Conservation (phyloP, 768 basidiomycete species). For the Termitomyces sp. region DNA sequence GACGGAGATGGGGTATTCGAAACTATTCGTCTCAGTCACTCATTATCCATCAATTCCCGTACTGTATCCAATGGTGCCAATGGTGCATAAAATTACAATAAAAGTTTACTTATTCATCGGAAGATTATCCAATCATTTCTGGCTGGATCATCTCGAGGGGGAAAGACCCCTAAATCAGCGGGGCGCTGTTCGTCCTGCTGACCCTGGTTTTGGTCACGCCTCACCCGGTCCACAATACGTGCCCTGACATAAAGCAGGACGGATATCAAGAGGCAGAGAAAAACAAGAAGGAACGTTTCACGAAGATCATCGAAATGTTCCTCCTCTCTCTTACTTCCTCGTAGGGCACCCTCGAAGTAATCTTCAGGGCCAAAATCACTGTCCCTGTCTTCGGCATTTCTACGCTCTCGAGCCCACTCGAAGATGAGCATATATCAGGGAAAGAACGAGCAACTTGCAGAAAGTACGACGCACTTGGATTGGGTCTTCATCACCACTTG, state of each 20-base stretch:
- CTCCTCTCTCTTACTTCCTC: slow-evolving; percentile 55
- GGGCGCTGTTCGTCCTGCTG: slow-evolving; percentile 35
- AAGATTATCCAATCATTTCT: slow-evolving; percentile 63
- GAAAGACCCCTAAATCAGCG: slow-evolving; percentile 47
- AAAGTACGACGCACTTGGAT: slow-evolving; percentile 48
- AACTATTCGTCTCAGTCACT: neutral
- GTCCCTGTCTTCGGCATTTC: slow-evolving; percentile 69
- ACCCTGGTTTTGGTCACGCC: slow-evolving; percentile 51
- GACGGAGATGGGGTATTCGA: too few species aligned
- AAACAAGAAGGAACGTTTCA: slow-evolving; percentile 76
- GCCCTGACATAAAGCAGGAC: slow-evolving; percentile 75
- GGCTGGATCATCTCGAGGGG: slow-evolving; percentile 57
- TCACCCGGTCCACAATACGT: slow-evolving; percentile 66
- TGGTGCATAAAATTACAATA: slow-evolving; percentile 11
- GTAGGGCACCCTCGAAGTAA: slow-evolving; percentile 66
- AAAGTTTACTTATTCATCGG: slow-evolving; percentile 30
- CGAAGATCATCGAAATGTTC: slow-evolving; percentile 64
- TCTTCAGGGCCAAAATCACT: slow-evolving; percentile 78
- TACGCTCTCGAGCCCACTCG: slow-evolving; percentile 74
- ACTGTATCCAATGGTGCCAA: neutral
- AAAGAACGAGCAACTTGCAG: neutral
- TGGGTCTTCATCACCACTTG: slow-evolving; percentile 61
- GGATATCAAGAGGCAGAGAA: slow-evolving; percentile 68
- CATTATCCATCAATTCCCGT: neutral
- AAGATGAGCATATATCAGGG: neutral